A percentile compares a stretch with the other conserved stretches of the same genome.
phyloP scores from a whole-genome alignment of 2,329 filamentous ascomycete species.

The Neonectria hederae region DNA sequence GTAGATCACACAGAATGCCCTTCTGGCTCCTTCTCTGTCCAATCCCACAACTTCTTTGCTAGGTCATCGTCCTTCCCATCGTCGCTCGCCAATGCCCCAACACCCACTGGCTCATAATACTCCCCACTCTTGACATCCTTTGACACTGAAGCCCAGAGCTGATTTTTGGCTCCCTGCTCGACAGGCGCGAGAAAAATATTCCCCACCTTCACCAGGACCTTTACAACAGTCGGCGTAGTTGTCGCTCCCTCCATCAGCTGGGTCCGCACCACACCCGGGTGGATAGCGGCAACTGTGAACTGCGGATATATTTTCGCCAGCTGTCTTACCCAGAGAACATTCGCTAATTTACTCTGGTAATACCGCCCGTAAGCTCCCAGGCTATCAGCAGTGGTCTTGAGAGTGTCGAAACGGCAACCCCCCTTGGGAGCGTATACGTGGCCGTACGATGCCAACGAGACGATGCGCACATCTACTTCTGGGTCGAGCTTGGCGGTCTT shows the following conservation, averaged over 20 bases:
- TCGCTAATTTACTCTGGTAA: conserved; percentile 26
- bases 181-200: conserved; percentile 35
- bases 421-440: conserved; percentile 34
- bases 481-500: conserved; percentile 37
- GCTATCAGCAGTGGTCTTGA: conserved; percentile 33
- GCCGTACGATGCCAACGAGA: conserved; percentile 41
- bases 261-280: conserved; percentile 25
- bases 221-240: conserved; percentile 14
- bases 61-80: conserved; percentile 41
- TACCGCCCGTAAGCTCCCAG: conserved; percentile 21
- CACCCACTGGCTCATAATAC: conserved; percentile 48
- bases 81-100: conserved; percentile 33
- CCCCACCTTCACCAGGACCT: conserved; percentile 24
- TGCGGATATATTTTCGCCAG: conserved; percentile 24
- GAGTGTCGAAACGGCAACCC: conserved; percentile 44
- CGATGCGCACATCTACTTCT: conserved; percentile 43
- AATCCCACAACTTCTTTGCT: conserved; percentile 47
- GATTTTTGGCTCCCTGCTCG: conserved; percentile 50
- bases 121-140: conserved; percentile 45
- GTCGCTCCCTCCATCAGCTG: conserved; percentile 26
- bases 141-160: conserved; percentile 55
- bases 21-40: conserved; percentile 47
- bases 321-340: conserved; percentile 23
- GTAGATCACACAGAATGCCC: neutral
- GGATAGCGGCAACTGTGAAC: conserved; percentile 17